Percentiles rank a stretch among this genome's conserved stretches.
Evolutionary conservation across 108 stramenopile genomes (phyloP).

Genomic region (Nitzschia palea): DNA sequence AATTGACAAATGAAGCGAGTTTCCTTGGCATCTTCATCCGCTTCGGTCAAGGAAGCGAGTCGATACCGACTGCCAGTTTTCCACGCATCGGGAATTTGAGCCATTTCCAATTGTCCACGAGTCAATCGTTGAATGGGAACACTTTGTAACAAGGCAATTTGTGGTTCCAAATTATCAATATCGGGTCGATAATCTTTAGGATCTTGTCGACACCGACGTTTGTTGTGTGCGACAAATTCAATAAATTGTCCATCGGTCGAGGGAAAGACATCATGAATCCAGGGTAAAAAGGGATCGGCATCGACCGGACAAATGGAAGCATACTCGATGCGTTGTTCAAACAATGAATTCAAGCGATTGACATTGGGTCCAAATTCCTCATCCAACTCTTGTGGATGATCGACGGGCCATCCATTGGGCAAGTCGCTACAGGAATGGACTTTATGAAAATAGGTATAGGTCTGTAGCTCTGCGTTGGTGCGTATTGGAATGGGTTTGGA

Average conservation of each 20-base stretch:
- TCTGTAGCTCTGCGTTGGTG: too few species aligned
- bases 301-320: too few species aligned
- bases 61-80: conserved; percentile 52
- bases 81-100: conserved; percentile 15
- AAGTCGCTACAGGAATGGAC: conserved; percentile 43
- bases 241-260: conserved; percentile 72
- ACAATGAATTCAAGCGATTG: too few species aligned
- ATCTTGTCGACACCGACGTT: conserved; percentile 70
- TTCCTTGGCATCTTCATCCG: conserved; percentile 75
- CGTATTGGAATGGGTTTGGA: too few species aligned
- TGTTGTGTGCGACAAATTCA: conserved; percentile 88
- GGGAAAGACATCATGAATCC: conserved; percentile 93
- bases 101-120: neutral
- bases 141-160: conserved; percentile 82
- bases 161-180: conserved; percentile 56
- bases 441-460: too few species aligned
- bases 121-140: conserved; percentile 41
- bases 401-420: conserved; percentile 69
- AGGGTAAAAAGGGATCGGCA: conserved; percentile 84
- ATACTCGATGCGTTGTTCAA: too few species aligned
- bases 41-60: conserved; percentile 73
- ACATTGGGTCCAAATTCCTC: too few species aligned
- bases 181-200: conserved; percentile 24
- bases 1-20: conserved; percentile 90
- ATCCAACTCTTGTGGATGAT: conserved; percentile 51